These are phyloP conservation scores for Fusarium clavum DNA, from an alignment of 2,329 filamentous ascomycete species.

Conservation along the genomic window DNA sequence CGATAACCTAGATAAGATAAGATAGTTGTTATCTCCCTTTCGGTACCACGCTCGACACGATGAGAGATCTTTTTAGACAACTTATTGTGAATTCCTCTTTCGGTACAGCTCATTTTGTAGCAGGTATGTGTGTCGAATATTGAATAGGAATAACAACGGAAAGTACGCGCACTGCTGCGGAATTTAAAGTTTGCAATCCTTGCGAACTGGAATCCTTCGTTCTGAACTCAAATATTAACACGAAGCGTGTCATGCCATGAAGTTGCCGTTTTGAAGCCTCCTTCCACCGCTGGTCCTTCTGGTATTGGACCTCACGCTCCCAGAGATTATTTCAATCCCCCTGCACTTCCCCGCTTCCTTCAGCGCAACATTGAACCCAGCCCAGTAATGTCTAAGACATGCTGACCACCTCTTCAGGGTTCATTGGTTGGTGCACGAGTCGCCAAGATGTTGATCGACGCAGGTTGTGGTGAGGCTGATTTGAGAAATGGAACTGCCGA, in stretches of 20 bases:
- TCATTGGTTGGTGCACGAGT: not conserved
- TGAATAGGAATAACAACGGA: not conserved
- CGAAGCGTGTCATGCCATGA: not conserved
- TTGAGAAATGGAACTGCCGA: not conserved
- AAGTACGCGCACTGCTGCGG: not conserved
- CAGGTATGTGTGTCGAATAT: no score
- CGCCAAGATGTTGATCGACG: not conserved
- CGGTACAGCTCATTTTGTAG: no score
- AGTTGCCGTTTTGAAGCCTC: not conserved
- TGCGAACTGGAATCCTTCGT: not conserved
- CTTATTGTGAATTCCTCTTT: no score
- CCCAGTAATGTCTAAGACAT: not conserved
- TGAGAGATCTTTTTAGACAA: no score
- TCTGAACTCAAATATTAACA: not conserved
- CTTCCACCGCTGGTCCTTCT: no score
- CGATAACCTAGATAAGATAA: no score
- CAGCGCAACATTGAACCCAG: not conserved
- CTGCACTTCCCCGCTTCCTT: not conserved
- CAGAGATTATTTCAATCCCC: not conserved
- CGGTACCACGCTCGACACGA: no score
- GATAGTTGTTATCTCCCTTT: no score
- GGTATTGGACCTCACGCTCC: no score
- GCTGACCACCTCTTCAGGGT: not conserved
- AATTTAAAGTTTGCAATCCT: not conserved
- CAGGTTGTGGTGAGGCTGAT: not conserved